A percentile compares a stretch with the other conserved stretches of the same genome.
Conservation (phyloP, 768 basidiomycete genomes). For the Panaeolus papilionaceus region DNA sequence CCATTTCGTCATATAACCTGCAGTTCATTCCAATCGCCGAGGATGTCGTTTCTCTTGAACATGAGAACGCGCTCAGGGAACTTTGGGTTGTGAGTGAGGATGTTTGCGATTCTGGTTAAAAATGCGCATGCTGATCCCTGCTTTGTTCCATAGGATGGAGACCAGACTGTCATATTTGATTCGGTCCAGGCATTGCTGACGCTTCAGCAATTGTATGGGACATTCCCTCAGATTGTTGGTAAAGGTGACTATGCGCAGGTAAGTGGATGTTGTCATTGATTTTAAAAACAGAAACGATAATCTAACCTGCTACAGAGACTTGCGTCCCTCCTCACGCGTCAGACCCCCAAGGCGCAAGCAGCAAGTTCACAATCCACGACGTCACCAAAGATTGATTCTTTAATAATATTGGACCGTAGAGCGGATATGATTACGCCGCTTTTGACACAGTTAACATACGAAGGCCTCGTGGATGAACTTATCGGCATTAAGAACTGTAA, state of each 20-base stretch:
- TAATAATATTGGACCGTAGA: slow-evolving; percentile 89
- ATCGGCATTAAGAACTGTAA: slow-evolving; percentile 89
- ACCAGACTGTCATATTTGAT: slow-evolving; percentile 89
- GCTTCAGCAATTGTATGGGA: slow-evolving; percentile 84
- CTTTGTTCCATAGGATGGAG: slow-evolving; percentile 72
- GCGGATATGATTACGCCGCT: slow-evolving; percentile 96
- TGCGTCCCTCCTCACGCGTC: slow-evolving; percentile 70
- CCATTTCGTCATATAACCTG: slow-evolving; percentile 85
- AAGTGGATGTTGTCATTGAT: slow-evolving; percentile 28
- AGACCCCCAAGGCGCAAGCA: slow-evolving; percentile 49
- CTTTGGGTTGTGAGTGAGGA: slow-evolving; percentile 80
- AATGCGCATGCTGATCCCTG: slow-evolving; percentile 17
- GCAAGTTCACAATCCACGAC: slow-evolving; percentile 47
- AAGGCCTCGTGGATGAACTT: slow-evolving; percentile 94
- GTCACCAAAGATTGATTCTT: slow-evolving; percentile 71
- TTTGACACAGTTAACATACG: slow-evolving; percentile 94
- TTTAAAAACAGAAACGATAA: not conserved
- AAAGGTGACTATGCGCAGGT: slow-evolving; percentile 91
- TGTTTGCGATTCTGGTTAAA: slow-evolving; percentile 15
- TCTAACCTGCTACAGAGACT: slow-evolving; percentile 60
- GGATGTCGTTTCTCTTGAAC: slow-evolving; percentile 91
- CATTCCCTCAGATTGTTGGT: slow-evolving; percentile 89
- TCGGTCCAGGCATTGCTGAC: slow-evolving; percentile 86
- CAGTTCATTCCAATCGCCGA: slow-evolving; percentile 95
- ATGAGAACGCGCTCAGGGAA: slow-evolving; percentile 85